These are phyloP conservation scores for Pythium folliculosum DNA, from an alignment of 352 stramenopile species.

Conservation along the genomic window DNA sequence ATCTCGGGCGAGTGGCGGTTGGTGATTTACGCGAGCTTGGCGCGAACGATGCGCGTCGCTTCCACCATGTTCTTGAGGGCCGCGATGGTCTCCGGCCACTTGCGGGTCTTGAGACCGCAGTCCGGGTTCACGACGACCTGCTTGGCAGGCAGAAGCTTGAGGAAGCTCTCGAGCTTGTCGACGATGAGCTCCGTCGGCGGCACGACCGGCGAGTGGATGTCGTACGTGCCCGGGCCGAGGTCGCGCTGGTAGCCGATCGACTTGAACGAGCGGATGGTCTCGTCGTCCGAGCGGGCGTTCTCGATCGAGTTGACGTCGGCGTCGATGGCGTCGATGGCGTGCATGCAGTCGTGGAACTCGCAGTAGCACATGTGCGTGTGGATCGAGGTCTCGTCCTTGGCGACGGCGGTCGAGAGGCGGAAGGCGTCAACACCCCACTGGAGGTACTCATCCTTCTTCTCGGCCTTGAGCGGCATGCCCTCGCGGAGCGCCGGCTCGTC, in stretches of 20 bases:
- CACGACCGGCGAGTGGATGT: conserved; percentile 94
- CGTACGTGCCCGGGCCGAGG: conserved; percentile 91
- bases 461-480: conserved; percentile 87
- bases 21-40: conserved; percentile 39
- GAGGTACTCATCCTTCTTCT: conserved; percentile 85
- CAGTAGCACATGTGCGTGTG: conserved; percentile 97
- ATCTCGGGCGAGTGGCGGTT: conserved; percentile 15
- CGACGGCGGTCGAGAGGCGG: conserved; percentile 84
- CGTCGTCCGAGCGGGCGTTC: conserved; percentile 90
- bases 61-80: conserved; percentile 90
- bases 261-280: conserved; percentile 90
- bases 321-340: conserved; percentile 91
- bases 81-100: conserved; percentile 90
- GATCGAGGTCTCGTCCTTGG: conserved; percentile 90
- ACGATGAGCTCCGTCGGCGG: conserved; percentile 88
- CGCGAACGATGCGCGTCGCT: conserved; percentile 72
- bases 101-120: conserved; percentile 93
- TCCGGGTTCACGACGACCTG: conserved; percentile 92
- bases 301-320: conserved; percentile 96
- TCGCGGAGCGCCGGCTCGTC: conserved; percentile 93
- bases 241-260: conserved; percentile 90
- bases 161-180: conserved; percentile 86
- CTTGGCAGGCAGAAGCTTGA: conserved; percentile 72
- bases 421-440: conserved; percentile 86
- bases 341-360: conserved; percentile 94